A percentile compares a stretch with the other conserved stretches of the same genome.
Evolutionary conservation across 371 early-diverging fungal species (phyloP).

Genomic region (Quaeritorhiza haematococci): DNA sequence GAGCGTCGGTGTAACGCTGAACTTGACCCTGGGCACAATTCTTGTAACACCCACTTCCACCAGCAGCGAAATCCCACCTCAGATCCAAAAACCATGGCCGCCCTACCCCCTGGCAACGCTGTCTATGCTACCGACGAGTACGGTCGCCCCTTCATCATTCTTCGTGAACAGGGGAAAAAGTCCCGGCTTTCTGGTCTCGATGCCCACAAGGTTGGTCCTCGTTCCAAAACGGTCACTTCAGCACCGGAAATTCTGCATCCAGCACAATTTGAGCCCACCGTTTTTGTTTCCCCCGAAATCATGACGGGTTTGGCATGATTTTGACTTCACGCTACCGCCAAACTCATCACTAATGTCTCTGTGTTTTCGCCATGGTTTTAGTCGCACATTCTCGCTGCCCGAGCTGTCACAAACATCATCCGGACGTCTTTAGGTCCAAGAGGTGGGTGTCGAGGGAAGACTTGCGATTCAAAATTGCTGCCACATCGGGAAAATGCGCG

Average conservation of each 20-base stretch:
- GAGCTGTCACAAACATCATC: constrained; percentile 92
- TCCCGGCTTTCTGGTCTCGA: constrained; percentile 80
- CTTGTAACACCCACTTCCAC: not conserved
- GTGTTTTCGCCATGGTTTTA: constrained; percentile 33
- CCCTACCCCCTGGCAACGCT: constrained; percentile 4
- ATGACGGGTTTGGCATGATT: not conserved
- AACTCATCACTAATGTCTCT: not conserved
- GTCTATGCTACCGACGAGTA: constrained; percentile 75
- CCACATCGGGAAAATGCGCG: no score
- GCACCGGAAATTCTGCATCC: not conserved
- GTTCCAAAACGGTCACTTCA: not conserved
- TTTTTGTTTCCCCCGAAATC: not conserved
- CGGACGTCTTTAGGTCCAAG: constrained; percentile 99
- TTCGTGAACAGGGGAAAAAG: constrained; percentile 90
- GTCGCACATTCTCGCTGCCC: constrained; percentile 97
- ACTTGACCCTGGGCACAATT: not conserved
- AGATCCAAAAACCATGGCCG: constrained; percentile 3
- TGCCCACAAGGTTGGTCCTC: constrained; percentile 77
- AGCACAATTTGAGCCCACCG: constrained; percentile 1
- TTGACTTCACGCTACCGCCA: not conserved
- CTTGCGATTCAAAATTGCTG: no score
- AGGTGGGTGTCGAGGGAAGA: constrained; percentile 50
- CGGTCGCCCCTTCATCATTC: constrained; percentile 94
- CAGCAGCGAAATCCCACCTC: not conserved
- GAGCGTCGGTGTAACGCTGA: not conserved